Evolutionary conservation across 176 grass and related monocot species (phyloP), one percentile per base, ranked within the genome.

Genomic region (Oryza glumipatula): DNA sequence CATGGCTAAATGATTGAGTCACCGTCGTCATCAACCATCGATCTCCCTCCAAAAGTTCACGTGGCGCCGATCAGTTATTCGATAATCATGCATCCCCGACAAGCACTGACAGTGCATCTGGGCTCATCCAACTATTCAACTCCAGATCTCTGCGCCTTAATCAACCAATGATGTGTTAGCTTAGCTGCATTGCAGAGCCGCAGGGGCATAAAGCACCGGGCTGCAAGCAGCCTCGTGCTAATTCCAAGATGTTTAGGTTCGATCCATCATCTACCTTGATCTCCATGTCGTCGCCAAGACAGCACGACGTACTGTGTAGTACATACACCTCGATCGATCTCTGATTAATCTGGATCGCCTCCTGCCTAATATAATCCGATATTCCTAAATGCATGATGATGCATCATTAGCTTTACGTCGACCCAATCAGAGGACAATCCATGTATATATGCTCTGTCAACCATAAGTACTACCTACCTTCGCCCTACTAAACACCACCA

Each of bases 161-260:
- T 58, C 19, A 58, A 2, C 54, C 17, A 58, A 21, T 9, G 51
- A 0, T 49, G 47, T 49, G 30, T 14, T 17, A 52, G 49, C 41
- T 0, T 13, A 41, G 39, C 39, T 12, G 17, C 47, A 49, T 46
- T 1, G 30, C 68, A 46, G 70, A 43, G 68, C 69, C 38, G n/a
- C 24, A 13, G 15, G 70, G 17, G 77, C 56, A 58, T 76, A 72
- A 81, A 22, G 17, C 26, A 76, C 71, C 39, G 4, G 2, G n/a
- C 66, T 26, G 67, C 83, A 77, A 82, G n/a, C 66, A 16, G 73
- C 88, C 73, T 73, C 78, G 33, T 82, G 83, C 83, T 82, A 78
- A 73, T 86, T 82, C 88, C 83, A 85, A 90, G 6, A 32, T 24
- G 54, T 76, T 82, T 81, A 85, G 78, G 73, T 72, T 72, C n/a